A percentile compares a stretch with the other conserved stretches of the same genome.
These are phyloP conservation scores for Aspergillus oerlinghausenensis DNA, from an alignment of 2,329 filamentous ascomycete genomes.

Conservation along the genomic window DNA sequence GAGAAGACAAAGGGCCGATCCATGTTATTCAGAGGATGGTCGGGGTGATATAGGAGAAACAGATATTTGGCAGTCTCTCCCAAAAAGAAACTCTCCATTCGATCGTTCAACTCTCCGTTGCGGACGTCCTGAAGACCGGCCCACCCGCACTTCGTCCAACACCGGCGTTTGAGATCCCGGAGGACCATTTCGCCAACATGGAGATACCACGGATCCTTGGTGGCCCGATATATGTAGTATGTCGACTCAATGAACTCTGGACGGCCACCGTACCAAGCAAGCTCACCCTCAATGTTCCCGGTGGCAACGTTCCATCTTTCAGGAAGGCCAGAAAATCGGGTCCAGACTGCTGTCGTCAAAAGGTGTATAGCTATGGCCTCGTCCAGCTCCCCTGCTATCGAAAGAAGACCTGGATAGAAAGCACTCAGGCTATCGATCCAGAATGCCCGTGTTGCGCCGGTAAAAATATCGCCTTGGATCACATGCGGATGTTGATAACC, in stretches of 20 bases:
- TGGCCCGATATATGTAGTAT: constrained; percentile 92
- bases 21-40: constrained; percentile 80
- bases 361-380: constrained; percentile 88
- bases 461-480: constrained; percentile 81
- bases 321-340: constrained; percentile 84
- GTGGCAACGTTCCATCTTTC: constrained; percentile 89
- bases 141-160: constrained; percentile 90
- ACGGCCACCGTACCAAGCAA: constrained; percentile 91
- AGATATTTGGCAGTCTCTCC: constrained; percentile 96
- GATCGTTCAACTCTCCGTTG: constrained; percentile 79
- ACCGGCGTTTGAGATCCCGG: constrained; percentile 79
- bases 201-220: constrained; percentile 91
- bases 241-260: constrained; percentile 97
- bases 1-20: constrained; percentile 90
- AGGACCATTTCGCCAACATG: constrained; percentile 95
- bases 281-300: constrained; percentile 75
- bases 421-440: constrained; percentile 97
- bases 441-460: constrained; percentile 79
- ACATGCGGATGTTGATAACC: constrained; percentile 85
- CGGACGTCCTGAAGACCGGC: constrained; percentile 79
- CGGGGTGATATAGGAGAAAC: constrained; percentile 80
- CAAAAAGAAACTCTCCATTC: constrained; percentile 98
- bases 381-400: constrained; percentile 81
- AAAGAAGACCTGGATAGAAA: constrained; percentile 86
- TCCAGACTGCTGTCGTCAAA: constrained; percentile 90